These are phyloP conservation scores for Colletotrichum incanum DNA, from an alignment of 2,329 filamentous ascomycete genomes.

Conservation along the genomic window DNA sequence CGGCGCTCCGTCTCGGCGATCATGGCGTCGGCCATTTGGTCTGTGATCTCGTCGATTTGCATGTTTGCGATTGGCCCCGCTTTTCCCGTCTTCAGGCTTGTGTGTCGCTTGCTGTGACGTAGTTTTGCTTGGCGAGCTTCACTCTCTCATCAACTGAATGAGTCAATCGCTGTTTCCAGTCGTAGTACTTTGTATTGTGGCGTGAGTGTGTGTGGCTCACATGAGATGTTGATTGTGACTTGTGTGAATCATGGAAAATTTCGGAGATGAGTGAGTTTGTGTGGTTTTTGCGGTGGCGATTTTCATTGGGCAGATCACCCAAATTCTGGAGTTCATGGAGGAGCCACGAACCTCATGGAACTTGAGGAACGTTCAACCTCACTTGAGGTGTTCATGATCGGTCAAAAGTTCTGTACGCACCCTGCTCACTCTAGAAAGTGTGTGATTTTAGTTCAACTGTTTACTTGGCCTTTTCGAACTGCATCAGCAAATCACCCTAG, in stretches of 20 bases:
- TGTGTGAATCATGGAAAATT: constrained; percentile 23
- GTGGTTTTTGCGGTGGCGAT: constrained; percentile 31
- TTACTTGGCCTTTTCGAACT: not conserved
- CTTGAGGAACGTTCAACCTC: not conserved
- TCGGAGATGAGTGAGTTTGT: constrained; percentile 28
- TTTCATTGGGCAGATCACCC: constrained; percentile 30
- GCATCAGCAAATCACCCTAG: not conserved
- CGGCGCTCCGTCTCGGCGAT: constrained; percentile 38
- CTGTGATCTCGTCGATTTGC: constrained; percentile 61
- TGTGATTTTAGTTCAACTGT: too few relatives aligned
- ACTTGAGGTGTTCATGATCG: not conserved
- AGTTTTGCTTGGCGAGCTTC: not conserved
- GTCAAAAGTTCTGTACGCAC: not conserved
- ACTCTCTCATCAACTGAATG: not conserved
- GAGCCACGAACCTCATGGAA: constrained; percentile 36
- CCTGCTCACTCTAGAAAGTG: too few relatives aligned
- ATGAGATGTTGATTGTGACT: constrained; percentile 22
- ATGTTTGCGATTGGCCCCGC: constrained; percentile 46
- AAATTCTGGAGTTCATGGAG: constrained; percentile 42
- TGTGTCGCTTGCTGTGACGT: not conserved
- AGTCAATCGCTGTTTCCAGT: not conserved
- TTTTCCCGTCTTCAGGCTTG: not conserved
- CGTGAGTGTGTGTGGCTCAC: not conserved
- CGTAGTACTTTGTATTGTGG: not conserved
- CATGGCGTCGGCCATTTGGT: constrained; percentile 57